Evolutionary conservation across 192 early-diverging fungal genomes (phyloP).

Genomic region (Coemansia sp.): DNA sequence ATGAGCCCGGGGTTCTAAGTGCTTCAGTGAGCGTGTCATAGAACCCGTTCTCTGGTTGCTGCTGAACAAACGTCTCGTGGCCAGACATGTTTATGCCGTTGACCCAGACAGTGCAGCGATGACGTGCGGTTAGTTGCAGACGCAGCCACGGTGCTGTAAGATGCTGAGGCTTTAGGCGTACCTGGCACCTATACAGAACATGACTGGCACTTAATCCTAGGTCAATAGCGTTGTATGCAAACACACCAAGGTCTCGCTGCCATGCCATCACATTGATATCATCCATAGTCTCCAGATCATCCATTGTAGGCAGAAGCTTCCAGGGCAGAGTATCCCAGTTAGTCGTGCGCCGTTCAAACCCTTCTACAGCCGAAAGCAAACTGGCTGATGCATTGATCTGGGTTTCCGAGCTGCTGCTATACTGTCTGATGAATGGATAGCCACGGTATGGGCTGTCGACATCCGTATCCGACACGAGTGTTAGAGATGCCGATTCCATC

Average conservation of each 20-base stretch:
- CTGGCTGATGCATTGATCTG: neutral
- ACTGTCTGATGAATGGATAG: conserved; percentile 24
- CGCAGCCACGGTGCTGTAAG: conserved; percentile 27
- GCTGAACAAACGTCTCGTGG: conserved; percentile 70
- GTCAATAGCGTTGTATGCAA: conserved; percentile 58
- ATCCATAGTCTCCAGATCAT: conserved; percentile 51
- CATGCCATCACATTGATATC: conserved; percentile 49
- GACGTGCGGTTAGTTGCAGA: conserved; percentile 66
- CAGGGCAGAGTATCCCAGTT: conserved; percentile 46
- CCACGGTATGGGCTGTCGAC: neutral
- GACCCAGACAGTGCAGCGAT: conserved; percentile 65
- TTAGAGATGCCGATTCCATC: neutral
- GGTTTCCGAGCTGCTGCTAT: neutral
- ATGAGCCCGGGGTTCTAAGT: conserved; percentile 22
- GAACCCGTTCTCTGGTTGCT: conserved; percentile 38
- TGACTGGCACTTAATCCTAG: conserved; percentile 62
- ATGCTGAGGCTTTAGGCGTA: conserved; percentile 41
- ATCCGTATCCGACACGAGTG: neutral
- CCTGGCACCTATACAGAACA: conserved; percentile 56
- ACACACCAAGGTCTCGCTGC: conserved; percentile 40
- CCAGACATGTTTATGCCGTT: conserved; percentile 74
- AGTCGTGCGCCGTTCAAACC: conserved; percentile 38
- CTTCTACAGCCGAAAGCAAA: conserved; percentile 8
- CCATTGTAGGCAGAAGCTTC: conserved; percentile 45
- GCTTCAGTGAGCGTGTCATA: conserved; percentile 9